phyloP scores from a whole-genome alignment of 176 grass and related monocot genomes.

The Bromus sterilis region DNA sequence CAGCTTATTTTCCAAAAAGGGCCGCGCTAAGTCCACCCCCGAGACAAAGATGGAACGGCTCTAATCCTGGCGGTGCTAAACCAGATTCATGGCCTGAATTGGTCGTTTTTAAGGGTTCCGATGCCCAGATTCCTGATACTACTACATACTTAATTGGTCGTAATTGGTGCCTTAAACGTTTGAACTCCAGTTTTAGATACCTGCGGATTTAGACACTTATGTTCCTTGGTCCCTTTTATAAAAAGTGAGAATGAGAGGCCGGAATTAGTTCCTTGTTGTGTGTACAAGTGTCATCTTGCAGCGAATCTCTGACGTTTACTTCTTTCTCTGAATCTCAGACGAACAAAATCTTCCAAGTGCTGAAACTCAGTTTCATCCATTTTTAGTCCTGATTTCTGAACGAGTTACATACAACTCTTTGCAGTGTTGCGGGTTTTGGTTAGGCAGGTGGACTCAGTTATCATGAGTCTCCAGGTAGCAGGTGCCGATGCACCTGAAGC shows the following conservation, averaged over 20 bases:
- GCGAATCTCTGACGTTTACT: background rate
- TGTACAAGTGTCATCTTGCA: background rate
- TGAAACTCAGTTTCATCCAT: background rate
- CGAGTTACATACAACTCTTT: background rate
- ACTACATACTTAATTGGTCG: background rate
- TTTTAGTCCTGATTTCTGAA: background rate
- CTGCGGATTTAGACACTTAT: background rate
- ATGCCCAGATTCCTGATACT: background rate
- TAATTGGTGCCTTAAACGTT: background rate
- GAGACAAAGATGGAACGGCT: background rate
- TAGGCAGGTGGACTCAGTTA: background rate
- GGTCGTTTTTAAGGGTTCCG: too few species aligned
- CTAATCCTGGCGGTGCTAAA: background rate
- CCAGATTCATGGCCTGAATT: background rate
- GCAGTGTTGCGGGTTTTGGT: background rate
- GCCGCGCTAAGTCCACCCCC: background rate
- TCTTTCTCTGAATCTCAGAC: background rate
- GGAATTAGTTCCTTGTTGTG: background rate
- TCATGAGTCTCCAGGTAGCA: conserved; percentile 25
- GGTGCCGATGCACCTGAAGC: conserved; percentile 16
- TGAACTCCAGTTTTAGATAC: background rate
- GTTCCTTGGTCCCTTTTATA: too few species aligned
- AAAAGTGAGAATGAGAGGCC: background rate
- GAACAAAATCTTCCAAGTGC: background rate
- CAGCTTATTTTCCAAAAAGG: background rate